Evolutionary conservation across 2,329 filamentous ascomycete species (phyloP).

Genomic region (Fusarium keratoplasticum): DNA sequence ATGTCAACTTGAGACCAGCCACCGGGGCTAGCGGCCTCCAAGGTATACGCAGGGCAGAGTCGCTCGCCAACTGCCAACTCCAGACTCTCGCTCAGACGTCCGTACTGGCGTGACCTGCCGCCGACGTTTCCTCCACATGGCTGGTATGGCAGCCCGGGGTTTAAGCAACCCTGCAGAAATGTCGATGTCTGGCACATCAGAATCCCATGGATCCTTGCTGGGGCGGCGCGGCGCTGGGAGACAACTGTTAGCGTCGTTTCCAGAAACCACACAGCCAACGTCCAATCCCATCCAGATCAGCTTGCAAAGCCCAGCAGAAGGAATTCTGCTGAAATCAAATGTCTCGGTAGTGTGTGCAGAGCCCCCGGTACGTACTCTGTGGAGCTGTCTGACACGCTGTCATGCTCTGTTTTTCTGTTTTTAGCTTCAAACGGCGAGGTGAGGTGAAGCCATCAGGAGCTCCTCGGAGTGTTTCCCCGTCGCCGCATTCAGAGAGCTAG

Average conservation of each 20-base stretch:
- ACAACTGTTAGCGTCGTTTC: slow-evolving; percentile 10
- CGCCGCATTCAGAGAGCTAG: neutral
- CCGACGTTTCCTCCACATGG: slow-evolving; percentile 24
- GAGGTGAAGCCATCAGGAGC: slow-evolving; percentile 9
- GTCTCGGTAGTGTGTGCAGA: slow-evolving; percentile 20
- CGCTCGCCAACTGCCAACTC: slow-evolving; percentile 13
- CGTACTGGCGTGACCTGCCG: slow-evolving; percentile 20
- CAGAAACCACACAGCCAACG: slow-evolving; percentile 9
- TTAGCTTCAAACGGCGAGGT: slow-evolving; percentile 8
- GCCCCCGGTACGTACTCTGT: slow-evolving; percentile 3
- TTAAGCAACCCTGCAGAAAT: slow-evolving; percentile 14
- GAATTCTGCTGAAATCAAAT: neutral
- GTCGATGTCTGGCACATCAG: neutral
- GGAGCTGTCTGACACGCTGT: slow-evolving; percentile 23
- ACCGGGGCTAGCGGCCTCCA: slow-evolving; percentile 23
- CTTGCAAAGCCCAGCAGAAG: neutral
- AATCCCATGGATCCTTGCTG: neutral
- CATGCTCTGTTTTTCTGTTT: slow-evolving; percentile 13
- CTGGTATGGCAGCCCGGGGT: slow-evolving; percentile 31
- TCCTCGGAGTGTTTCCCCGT: slow-evolving; percentile 4
- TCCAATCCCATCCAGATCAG: neutral
- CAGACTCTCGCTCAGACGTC: slow-evolving; percentile 1
- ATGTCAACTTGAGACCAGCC: slow-evolving; percentile 41
- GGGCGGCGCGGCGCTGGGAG: neutral
- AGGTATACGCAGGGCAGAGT: slow-evolving; percentile 13